Evolutionary conservation across 345 rosid species (phyloP), one percentile per base, ranked within the genome.

Genomic region (Eucalyptus regnans): DNA sequence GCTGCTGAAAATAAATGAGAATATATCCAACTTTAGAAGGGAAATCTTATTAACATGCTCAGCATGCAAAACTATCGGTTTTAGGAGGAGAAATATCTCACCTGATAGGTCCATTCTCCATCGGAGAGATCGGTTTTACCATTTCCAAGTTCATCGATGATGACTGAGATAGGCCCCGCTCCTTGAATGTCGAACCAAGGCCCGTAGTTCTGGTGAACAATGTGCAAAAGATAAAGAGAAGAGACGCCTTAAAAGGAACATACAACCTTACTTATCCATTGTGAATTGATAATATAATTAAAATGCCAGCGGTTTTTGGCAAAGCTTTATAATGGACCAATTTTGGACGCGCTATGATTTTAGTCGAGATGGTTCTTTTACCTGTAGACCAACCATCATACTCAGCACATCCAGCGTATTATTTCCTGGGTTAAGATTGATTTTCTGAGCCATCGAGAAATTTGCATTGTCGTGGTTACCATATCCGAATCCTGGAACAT

Each of bases 301-400:
- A 62, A 62, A 29, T 13, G 71, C 71, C 31, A 62, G 37, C 9
- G 0, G 71, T 62, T 29, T 62, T 29, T 29, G 71, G 71, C 31
- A 62, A 64, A n/a, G 76, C 41, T 64, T 64, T 4, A 64, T 64
- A 2, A 31, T 3, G 76, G 3, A 64, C 18, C 76, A 1, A 64
- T 64, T 64, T 64, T 64, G 20, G 37, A 64, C 17, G 11, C 10
- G 3, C 33, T 33, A 71, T 71, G 83, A 76, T 37, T 76, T 76
- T 76, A 76, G 46, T 37, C 1, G 27, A 76, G 83, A 76, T 76
- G 4, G 83, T 37, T 41, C 48, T 46, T 86, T 41, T 91, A 95
- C 97, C 97, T 95, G 96, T 58, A 93, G 33, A 56, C 96, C 95
- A 86, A 94, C 68, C 93, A 95, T 90, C 94, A 95, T 94, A 88